Conservation (phyloP, 2,329 filamentous ascomycete species). For the Penicillium expansum region DNA sequence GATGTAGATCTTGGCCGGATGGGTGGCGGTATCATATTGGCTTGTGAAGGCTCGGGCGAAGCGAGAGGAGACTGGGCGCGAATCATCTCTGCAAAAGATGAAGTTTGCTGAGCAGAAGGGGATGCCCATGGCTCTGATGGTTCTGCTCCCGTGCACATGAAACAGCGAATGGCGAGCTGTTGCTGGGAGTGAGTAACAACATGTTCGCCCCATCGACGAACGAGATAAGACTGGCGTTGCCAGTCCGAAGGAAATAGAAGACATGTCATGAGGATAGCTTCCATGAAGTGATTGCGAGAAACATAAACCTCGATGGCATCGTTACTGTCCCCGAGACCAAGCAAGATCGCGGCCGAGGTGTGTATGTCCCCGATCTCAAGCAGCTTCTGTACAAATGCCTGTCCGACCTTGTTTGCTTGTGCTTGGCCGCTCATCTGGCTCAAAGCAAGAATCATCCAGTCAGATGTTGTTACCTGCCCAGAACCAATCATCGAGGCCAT, state of each 20-base stretch:
- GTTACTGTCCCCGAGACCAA: slow-evolving; percentile 86
- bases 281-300: slow-evolving; percentile 86
- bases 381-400: slow-evolving; percentile 84
- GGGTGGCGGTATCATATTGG: slow-evolving; percentile 23
- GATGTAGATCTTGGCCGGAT: slow-evolving; percentile 46
- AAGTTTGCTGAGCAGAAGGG: slow-evolving; percentile 67
- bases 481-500: slow-evolving; percentile 73
- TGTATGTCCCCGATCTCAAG: slow-evolving; percentile 89
- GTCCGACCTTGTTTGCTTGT: slow-evolving; percentile 85
- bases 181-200: slow-evolving; percentile 83
- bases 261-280: slow-evolving; percentile 84
- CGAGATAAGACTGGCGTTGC: slow-evolving; percentile 82
- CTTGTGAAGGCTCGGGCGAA: slow-evolving; percentile 58
- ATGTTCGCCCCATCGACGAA: slow-evolving; percentile 93
- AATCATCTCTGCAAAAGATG: slow-evolving; percentile 40
- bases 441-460: slow-evolving; percentile 95
- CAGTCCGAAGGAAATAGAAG: slow-evolving; percentile 80
- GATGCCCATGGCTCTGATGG: slow-evolving; percentile 85
- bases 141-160: slow-evolving; percentile 85
- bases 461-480: slow-evolving; percentile 84
- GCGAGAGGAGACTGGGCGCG: slow-evolving; percentile 40
- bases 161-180: slow-evolving; percentile 86
- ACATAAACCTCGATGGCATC: slow-evolving; percentile 97
- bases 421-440: slow-evolving; percentile 77
- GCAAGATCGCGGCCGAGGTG: slow-evolving; percentile 85